Conservation (phyloP, 371 early-diverging fungal genomes). For the Mortierella sp. region DNA sequence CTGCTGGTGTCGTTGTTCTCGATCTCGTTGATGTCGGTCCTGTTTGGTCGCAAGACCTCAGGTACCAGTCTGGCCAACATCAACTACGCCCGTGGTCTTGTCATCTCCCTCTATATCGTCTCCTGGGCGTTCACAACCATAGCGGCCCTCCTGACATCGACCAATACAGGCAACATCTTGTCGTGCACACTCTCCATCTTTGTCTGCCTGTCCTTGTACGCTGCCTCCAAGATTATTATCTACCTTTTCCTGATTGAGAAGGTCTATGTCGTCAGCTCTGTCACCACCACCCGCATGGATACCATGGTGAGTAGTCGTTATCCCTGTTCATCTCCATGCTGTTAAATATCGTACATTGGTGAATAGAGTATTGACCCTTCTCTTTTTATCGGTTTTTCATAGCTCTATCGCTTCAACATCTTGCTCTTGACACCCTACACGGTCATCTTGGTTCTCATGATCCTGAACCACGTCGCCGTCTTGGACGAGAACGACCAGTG, state of each 20-base stretch:
- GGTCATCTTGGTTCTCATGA: slow-evolving; percentile 59
- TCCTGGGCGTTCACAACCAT: slow-evolving; percentile 48
- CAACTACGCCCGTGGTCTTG: slow-evolving; percentile 50
- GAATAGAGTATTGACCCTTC: background rate
- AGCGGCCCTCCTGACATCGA: slow-evolving; percentile 36
- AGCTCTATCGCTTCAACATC: slow-evolving; percentile 60
- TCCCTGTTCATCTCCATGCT: background rate
- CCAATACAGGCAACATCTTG: slow-evolving; percentile 43
- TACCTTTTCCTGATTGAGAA: slow-evolving; percentile 53
- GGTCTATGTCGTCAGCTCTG: slow-evolving; percentile 48
- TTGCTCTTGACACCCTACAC: slow-evolving; percentile 60
- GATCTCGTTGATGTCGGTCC: slow-evolving; percentile 47
- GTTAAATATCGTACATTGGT: too few relatives aligned
- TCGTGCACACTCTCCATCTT: slow-evolving; percentile 52
- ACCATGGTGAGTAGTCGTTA: slow-evolving; percentile 11
- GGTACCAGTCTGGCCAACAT: slow-evolving; percentile 37
- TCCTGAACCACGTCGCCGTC: slow-evolving; percentile 52
- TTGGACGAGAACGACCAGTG: slow-evolving; percentile 60
- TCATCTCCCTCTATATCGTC: slow-evolving; percentile 43
- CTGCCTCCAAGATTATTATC: slow-evolving; percentile 53
- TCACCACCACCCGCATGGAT: slow-evolving; percentile 33
- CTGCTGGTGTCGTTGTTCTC: slow-evolving; percentile 33
- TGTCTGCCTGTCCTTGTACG: slow-evolving; percentile 45
- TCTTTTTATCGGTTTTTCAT: background rate
- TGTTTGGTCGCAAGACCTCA: slow-evolving; percentile 53